Evolutionary conservation across 2,329 filamentous ascomycete species (phyloP).

Genomic region (Penicillium sp.): DNA sequence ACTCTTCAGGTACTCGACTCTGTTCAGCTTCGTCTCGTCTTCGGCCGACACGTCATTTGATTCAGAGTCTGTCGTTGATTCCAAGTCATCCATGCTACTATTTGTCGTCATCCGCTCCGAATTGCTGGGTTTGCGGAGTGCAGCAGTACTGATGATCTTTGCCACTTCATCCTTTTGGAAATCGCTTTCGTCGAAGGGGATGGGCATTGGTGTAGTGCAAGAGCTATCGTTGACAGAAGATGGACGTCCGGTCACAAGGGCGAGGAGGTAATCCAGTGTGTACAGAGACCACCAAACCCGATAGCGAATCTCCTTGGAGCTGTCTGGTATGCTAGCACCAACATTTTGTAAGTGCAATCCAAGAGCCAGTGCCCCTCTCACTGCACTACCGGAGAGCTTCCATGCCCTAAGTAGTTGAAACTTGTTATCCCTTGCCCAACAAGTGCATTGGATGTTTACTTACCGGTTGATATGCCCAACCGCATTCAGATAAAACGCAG

Average conservation of each 20-base stretch:
- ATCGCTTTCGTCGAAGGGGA: constrained; percentile 44
- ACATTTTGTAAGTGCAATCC: constrained; percentile 47
- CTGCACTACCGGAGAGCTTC: constrained; percentile 44
- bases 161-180: constrained; percentile 37
- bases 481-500: constrained; percentile 45
- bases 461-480: constrained; percentile 48
- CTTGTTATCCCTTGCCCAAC: constrained; percentile 1
- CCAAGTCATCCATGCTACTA: constrained; percentile 24
- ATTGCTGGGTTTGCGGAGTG: constrained; percentile 20
- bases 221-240: constrained; percentile 45
- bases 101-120: constrained; percentile 24
- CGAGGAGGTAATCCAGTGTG: constrained; percentile 45
- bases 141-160: constrained; percentile 27
- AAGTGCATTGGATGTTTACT: neutral
- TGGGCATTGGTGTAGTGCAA: constrained; percentile 45
- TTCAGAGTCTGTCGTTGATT: constrained; percentile 22
- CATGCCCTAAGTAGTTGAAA: constrained; percentile 36
- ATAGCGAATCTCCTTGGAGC: constrained; percentile 47
- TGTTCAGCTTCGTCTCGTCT: constrained; percentile 23
- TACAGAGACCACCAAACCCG: constrained; percentile 51
- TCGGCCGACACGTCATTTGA: constrained; percentile 17
- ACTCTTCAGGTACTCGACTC: constrained; percentile 38
- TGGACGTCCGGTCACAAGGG: constrained; percentile 48
- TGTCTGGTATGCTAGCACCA: constrained; percentile 38
- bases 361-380: constrained; percentile 44